A percentile compares a stretch with the other conserved stretches of the same genome.
These are phyloP conservation scores for Sisymbrium irio DNA, from an alignment of 345 rosid genomes.

Conservation along the genomic window DNA sequence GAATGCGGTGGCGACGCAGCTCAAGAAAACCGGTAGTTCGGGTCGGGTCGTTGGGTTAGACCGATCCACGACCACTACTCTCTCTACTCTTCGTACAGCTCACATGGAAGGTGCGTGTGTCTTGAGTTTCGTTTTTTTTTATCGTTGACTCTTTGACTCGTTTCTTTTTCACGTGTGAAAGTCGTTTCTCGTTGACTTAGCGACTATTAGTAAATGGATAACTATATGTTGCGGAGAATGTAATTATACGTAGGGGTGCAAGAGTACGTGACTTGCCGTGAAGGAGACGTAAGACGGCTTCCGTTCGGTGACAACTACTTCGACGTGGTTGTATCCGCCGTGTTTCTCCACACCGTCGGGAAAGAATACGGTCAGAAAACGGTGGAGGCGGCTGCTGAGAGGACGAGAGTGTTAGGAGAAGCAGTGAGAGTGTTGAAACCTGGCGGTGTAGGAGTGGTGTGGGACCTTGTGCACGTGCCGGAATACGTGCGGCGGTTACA, in stretches of 20 bases:
- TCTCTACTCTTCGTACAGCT: slow-evolving; percentile 89
- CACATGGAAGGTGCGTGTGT: slow-evolving; percentile 68
- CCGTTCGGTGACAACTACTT: slow-evolving; percentile 83
- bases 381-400: slow-evolving; percentile 91
- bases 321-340: slow-evolving; percentile 92
- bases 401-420: slow-evolving; percentile 81
- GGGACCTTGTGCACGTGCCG: slow-evolving; percentile 85
- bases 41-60: slow-evolving; percentile 96
- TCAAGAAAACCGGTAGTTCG: slow-evolving; percentile 88
- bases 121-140: not conserved
- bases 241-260: slow-evolving; percentile 57
- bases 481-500: slow-evolving; percentile 77
- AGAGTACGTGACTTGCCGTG: slow-evolving; percentile 92
- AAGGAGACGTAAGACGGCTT: slow-evolving; percentile 80
- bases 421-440: slow-evolving; percentile 87
- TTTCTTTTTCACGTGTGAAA: no score
- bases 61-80: slow-evolving; percentile 67
- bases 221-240: not conserved
- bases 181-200: slow-evolving; percentile 10
- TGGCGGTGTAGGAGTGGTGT: slow-evolving; percentile 70
- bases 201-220: not conserved
- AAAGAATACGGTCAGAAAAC: slow-evolving; percentile 81
- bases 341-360: slow-evolving; percentile 76
- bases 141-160: slow-evolving; percentile 14
- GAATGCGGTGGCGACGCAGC: slow-evolving; percentile 90